phyloP scores from a whole-genome alignment of 2,329 filamentous ascomycete genomes.

The Rhynchosporium secalis region DNA sequence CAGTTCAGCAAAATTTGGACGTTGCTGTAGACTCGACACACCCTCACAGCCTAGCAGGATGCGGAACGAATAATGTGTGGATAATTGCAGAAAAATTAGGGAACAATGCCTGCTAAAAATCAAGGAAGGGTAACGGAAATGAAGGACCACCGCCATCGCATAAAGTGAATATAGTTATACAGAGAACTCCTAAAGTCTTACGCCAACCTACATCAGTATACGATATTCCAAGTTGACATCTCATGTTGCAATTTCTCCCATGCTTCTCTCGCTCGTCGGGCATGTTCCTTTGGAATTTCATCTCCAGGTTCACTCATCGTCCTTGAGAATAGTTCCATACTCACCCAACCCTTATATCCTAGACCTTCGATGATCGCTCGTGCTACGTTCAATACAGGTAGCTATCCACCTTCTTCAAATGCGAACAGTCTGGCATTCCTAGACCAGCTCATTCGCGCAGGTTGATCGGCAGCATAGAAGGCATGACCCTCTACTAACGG shows the following conservation, averaged over 20 bases:
- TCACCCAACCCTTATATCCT: slow-evolving; percentile 59
- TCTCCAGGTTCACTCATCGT: slow-evolving; percentile 48
- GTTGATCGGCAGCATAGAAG: slow-evolving; percentile 58
- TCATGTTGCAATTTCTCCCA: slow-evolving; percentile 46
- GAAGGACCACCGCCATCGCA: background rate
- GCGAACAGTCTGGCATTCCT: slow-evolving; percentile 72
- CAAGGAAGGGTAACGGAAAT: background rate
- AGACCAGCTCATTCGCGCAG: slow-evolving; percentile 73
- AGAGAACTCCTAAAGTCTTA: background rate
- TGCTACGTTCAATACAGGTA: slow-evolving; percentile 55
- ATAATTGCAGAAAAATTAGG: background rate
- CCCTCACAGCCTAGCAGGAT: too few relatives aligned
- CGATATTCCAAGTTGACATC: slow-evolving; percentile 19
- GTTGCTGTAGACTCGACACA: too few relatives aligned
- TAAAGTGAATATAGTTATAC: background rate
- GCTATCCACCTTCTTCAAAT: slow-evolving; percentile 59
- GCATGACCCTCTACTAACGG: slow-evolving; percentile 59
- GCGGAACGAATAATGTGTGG: too few relatives aligned
- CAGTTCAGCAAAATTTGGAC: too few relatives aligned
- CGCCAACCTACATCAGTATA: background rate
- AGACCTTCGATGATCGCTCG: slow-evolving; percentile 50
- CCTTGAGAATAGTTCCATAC: slow-evolving; percentile 59
- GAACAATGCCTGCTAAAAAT: background rate
- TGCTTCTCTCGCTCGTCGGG: slow-evolving; percentile 48
- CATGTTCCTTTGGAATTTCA: slow-evolving; percentile 51